Base-by-base conservation (phyloP, 1,284 basidiomycete species). In the Malassezia brasiliensis region DNA sequence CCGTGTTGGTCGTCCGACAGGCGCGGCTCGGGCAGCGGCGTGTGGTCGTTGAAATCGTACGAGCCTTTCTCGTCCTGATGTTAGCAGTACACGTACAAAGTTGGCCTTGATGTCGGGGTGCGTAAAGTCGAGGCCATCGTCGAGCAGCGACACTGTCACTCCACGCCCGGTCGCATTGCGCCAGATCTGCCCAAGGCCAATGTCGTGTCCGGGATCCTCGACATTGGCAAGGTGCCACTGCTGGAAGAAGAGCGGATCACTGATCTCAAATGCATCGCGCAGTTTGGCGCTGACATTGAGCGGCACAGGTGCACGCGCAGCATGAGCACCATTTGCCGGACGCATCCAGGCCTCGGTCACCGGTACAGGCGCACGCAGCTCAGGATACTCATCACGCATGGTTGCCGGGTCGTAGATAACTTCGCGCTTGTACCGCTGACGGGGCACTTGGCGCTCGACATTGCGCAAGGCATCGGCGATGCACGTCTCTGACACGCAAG, bases 21-120 rank as follows among this genome's bases (percentile, higher is more conserved):
- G 49, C 85, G 82, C 0, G 94, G 94, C 39, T 85, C 85, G 4
- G 94, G 94, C 10, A 96, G 79, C 9, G 83, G 79, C 34, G 83
- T 83, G 73, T 98, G 90, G 69, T 94, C 88, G 75, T 98, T 98
- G 76, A 90, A 99, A 76, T 99, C 93, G 75, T 90, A 90, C 0
- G 91, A 96, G 54, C 91, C 85, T 39, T 83, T 84, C 9, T 86
- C 83, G 71, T 86, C 89, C 89, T 94, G 38, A 5, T 9, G 45
- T 32, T 12, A 47, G 45, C 30, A 17, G 4, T 3, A 10, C 31
- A 62, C 88, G 72, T 71, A 94, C 90, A 76, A 96, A 96, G 76
- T 96, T 96, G 37, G 80, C 84, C 37, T 83, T 83, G 45, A 98
- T 79, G 76, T 98, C 93, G 22, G 84, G 83, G 66, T 85, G 88